Conservation (phyloP, 768 basidiomycete genomes). For the Macrocybe gigantea region DNA sequence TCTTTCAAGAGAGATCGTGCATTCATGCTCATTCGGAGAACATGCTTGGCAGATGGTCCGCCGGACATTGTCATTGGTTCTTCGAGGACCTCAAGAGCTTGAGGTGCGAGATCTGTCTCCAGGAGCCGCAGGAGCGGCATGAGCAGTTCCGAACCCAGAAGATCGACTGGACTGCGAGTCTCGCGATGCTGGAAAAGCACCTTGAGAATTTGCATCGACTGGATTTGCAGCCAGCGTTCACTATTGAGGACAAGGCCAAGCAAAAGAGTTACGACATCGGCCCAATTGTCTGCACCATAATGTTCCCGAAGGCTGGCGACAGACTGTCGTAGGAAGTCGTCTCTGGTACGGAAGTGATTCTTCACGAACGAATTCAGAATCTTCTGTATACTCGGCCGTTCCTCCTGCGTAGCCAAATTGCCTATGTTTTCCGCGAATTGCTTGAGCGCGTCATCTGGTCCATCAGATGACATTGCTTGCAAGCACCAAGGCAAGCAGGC, state of each 20-base stretch:
- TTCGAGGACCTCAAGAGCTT: conserved; percentile 91
- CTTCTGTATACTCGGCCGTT: conserved; percentile 72
- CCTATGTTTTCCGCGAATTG: conserved; percentile 73
- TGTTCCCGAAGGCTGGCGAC: conserved; percentile 82
- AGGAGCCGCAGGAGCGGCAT: conserved; percentile 88
- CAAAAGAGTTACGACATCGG: conserved; percentile 79
- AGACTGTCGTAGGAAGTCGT: conserved; percentile 91
- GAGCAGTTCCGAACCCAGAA: conserved; percentile 78
- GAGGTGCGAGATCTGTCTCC: conserved; percentile 78
- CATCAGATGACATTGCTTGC: conserved; percentile 66
- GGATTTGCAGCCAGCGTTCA: conserved; percentile 75
- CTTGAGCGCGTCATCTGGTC: conserved; percentile 51
- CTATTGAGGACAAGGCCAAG: conserved; percentile 81
- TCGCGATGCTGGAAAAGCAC: conserved; percentile 84
- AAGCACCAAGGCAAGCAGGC: conserved; percentile 85
- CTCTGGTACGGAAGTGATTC: conserved; percentile 82
- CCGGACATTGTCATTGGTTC: conserved; percentile 79
- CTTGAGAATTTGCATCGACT: conserved; percentile 85
- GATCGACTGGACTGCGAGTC: conserved; percentile 64
- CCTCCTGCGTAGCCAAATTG: conserved; percentile 64
- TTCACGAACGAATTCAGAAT: conserved; percentile 90
- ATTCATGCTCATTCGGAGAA: conserved; percentile 91
- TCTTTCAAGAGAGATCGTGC: conserved; percentile 33
- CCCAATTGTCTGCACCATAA: conserved; percentile 69
- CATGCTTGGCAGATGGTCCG: conserved; percentile 74